phyloP scores from a whole-genome alignment of 495 filamentous ascomycete genomes.

The Penicillium daleae region DNA sequence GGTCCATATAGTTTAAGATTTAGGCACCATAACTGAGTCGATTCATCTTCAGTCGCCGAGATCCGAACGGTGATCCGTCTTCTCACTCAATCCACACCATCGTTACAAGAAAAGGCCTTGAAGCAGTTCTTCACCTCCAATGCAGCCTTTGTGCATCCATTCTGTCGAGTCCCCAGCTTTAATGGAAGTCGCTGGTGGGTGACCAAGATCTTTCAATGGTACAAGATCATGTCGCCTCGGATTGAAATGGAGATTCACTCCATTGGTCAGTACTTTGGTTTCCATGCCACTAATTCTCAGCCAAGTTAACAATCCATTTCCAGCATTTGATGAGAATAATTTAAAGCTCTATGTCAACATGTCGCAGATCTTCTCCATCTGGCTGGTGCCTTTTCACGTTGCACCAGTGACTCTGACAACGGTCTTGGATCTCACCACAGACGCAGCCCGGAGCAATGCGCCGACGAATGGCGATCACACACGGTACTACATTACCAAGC shows the following conservation, averaged over 20 bases:
- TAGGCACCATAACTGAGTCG: neutral
- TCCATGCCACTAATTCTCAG: neutral
- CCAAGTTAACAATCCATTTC: neutral
- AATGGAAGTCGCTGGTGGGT: constrained; percentile 62
- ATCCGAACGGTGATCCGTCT: constrained; percentile 65
- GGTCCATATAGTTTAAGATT: neutral
- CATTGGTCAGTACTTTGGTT: constrained; percentile 52
- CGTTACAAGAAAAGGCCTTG: constrained; percentile 63
- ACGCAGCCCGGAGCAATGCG: constrained; percentile 22
- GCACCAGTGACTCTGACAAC: constrained; percentile 71
- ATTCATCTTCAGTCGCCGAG: constrained; percentile 44
- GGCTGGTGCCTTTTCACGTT: constrained; percentile 73
- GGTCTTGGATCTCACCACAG: constrained; percentile 62
- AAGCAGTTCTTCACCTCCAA: constrained; percentile 70
- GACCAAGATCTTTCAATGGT: constrained; percentile 78
- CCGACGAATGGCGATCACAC: constrained; percentile 32
- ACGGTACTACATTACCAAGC: constrained; percentile 70
- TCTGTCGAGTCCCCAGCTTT: constrained; percentile 70
- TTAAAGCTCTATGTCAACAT: constrained; percentile 71
- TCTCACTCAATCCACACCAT: constrained; percentile 66
- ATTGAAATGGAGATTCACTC: constrained; percentile 72
- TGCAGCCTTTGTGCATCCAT: constrained; percentile 77
- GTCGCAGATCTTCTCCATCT: constrained; percentile 74
- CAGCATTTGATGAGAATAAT: constrained; percentile 69
- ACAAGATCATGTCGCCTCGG: constrained; percentile 79